A percentile compares a stretch with the other conserved stretches of the same genome.
phyloP scores from a whole-genome alignment of 1,284 basidiomycete species.

The Boletus mariae region DNA sequence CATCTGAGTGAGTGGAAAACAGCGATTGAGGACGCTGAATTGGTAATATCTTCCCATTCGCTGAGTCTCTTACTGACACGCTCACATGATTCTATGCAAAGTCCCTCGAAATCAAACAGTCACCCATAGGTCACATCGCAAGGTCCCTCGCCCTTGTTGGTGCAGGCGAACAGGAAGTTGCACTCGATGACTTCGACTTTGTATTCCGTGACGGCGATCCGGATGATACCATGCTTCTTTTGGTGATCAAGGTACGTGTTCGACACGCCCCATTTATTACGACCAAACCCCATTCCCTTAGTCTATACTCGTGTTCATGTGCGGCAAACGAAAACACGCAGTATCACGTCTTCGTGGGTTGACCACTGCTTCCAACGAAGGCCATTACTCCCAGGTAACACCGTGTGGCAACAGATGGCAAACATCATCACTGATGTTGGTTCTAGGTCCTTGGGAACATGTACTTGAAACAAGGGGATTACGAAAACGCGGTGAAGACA shows the following conservation, averaged over 20 bases:
- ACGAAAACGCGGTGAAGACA: not conserved
- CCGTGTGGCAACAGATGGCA: not conserved
- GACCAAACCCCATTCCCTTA: not conserved
- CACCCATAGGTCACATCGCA: conserved; percentile 2
- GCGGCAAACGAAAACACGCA: not conserved
- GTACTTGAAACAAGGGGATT: conserved; percentile 2
- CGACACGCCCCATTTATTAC: not conserved
- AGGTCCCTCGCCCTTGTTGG: not conserved
- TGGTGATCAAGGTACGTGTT: conserved; percentile 3
- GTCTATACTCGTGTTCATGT: conserved; percentile 1
- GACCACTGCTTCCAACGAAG: not conserved
- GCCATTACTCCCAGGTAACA: not conserved
- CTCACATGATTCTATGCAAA: not conserved
- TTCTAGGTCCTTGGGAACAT: conserved; percentile 1
- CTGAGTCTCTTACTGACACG: not conserved
- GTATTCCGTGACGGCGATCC: not conserved
- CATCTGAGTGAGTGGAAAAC: not conserved
- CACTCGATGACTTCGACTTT: no score
- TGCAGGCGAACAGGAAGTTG: no score
- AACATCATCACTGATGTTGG: not conserved
- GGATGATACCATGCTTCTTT: conserved; percentile 1
- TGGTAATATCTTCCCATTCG: not conserved
- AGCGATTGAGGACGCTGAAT: not conserved
- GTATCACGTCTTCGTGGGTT: not conserved
- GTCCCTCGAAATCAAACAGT: conserved; percentile 1